Evolutionary conservation across 345 rosid species (phyloP), one percentile per base, ranked within the genome.

Genomic region (Eucalyptus pumila): DNA sequence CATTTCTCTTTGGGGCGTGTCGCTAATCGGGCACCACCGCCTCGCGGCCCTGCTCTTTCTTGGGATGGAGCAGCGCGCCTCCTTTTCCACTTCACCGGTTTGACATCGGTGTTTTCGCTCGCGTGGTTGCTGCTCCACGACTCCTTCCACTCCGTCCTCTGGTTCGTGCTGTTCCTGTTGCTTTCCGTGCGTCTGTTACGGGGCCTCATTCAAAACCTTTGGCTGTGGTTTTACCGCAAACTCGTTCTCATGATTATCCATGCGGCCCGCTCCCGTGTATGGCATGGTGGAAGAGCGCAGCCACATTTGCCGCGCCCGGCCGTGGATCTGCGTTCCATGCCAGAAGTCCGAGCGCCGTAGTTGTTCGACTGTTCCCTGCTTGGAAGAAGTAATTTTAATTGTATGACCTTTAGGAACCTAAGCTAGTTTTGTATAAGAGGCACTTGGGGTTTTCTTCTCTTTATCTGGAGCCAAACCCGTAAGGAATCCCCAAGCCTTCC

Each of bases 231-330:
- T 11, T 58, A 58, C 65, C 1, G 6, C 14, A 24, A 1, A 26
- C 2, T 58, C 30, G 2, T 11, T 26, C 4, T 5, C 14, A 3
- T 11, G 65, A 58, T 58, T 1, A 5, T 58, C 14, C n/a, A 7
- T 24, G n/a, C 2, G 7, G n/a, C 65, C 3, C 60, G 0, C 0
- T 54, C 27, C 1, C 65, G 7, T 26, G 4, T 11, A 58, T 58
- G 65, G 60, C 11, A 8, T 54, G 60, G 26, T 54, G 60, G 11
- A 23, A 54, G 60, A 54, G 12, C 12, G 23, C 23, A 0, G 9
- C 56, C 56, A 51, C 21, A 16, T 51, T 0, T 0, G 4, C 56
- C 56, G 9, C 56, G 23, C 56, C 23, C 56, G 4, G 56, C 4
- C 40, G 40, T 37, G 40, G 26, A 54, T 54, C 60, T 0, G 27